Base-by-base conservation (phyloP, 2,329 filamentous ascomycete genomes). In the Fonsecaea monophora region DNA sequence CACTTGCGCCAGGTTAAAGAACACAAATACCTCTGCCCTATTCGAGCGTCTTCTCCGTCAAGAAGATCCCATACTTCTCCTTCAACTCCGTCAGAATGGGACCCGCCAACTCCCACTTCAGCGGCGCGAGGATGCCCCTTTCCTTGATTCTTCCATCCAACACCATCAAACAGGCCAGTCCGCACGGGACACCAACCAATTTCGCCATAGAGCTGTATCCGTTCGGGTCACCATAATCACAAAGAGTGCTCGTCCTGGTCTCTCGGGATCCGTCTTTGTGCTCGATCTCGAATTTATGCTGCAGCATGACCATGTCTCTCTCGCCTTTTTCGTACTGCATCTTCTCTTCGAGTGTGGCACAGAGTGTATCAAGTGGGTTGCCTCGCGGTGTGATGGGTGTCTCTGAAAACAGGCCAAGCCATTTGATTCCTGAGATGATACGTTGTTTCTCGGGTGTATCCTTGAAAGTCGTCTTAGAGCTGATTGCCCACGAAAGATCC, bases 341-440 rank as follows among this genome's bases (percentile, higher is more conserved):
- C 88, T 96, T 96, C 84, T 91, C 82, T 84, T 96, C 92, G 35
- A 97, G 86, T 2, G 89, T 91, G 37, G 92, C 92, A 82, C 93
- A 97, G 45, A 97, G 87, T n/a, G 91, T 94, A 79, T 97, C 94
- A 30, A 97, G 86, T 3, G 92, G 90, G 82, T 92, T 97, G 62
- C 88, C 90, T 64, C 87, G 84, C 34, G 92, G 89, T 5, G 82
- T 90, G 76, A 90, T 92, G 77, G 86, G 82, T 76, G 87, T 85
- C 71, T 89, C 85, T 53, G 87, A 90, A 81, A 92, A 90, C 69
- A 89, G 77, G 35, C 85, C 86, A 62, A 83, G 84, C 92, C 92
- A 95, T 72, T 86, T 84, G 40, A 95, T 85, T 65, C 92, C 92
- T 57, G 83, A 82, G 58, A 95, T 77, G 75, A 95, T 88, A 68